Evolutionary conservation across 352 stramenopile genomes (phyloP).

Genomic region (Stephanocyclus meneghinianus): DNA sequence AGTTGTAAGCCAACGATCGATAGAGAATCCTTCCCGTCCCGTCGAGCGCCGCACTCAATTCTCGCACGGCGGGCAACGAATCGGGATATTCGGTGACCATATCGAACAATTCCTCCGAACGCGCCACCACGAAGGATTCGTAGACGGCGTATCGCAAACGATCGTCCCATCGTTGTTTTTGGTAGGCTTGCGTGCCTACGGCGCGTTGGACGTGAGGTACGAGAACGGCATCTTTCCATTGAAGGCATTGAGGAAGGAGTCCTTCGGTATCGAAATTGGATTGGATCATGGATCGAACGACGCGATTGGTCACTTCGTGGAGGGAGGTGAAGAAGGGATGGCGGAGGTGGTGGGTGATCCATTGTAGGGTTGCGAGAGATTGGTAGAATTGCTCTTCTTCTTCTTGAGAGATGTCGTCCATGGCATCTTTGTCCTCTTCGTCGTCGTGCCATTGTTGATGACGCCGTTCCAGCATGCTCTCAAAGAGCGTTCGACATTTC

Average conservation of each 20-base stretch:
- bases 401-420: constrained; percentile 19
- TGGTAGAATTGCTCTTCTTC: constrained; percentile 34
- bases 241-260: constrained; percentile 47
- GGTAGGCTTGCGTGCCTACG: constrained; percentile 24
- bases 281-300: constrained; percentile 49
- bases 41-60: constrained; percentile 82
- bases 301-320: constrained; percentile 43
- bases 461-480: not conserved
- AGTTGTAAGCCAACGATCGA: constrained; percentile 78
- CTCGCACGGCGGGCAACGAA: constrained; percentile 82
- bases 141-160: constrained; percentile 53
- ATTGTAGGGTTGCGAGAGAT: constrained; percentile 47
- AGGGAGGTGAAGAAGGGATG: constrained; percentile 51
- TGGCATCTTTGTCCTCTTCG: constrained; percentile 20
- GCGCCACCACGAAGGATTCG: constrained; percentile 83
- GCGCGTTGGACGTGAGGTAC: constrained; percentile 51
- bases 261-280: constrained; percentile 58
- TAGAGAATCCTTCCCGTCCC: constrained; percentile 54
- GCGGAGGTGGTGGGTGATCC: constrained; percentile 50
- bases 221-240: constrained; percentile 62
- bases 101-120: constrained; percentile 94
- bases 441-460: constrained; percentile 3
- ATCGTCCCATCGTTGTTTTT: constrained; percentile 38
- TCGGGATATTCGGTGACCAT: constrained; percentile 96
- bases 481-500: not conserved